phyloP scores from a whole-genome alignment of 2,329 filamentous ascomycete species.

The Pestalotiopsis sp. region DNA sequence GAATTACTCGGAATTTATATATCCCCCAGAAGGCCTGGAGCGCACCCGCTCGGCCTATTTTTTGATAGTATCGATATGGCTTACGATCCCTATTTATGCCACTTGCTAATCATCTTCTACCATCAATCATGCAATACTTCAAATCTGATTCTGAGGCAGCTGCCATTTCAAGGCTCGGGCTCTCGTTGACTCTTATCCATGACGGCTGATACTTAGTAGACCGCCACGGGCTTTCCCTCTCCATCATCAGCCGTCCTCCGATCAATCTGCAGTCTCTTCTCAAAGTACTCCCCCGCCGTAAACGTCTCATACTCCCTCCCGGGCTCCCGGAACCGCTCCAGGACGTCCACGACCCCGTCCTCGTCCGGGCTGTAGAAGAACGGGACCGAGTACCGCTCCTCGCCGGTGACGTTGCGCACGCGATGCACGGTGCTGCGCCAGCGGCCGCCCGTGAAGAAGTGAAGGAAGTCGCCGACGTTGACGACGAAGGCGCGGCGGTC shows the following conservation, averaged over 20 bases:
- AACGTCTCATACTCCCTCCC: slow-evolving; percentile 14
- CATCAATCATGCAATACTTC: background rate
- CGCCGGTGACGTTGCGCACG: slow-evolving; percentile 13
- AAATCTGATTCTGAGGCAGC: too few species aligned
- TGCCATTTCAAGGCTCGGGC: too few species aligned
- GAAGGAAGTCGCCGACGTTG: slow-evolving; percentile 16
- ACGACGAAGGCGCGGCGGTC: slow-evolving; percentile 12
- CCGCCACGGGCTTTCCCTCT: background rate
- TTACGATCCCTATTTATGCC: background rate
- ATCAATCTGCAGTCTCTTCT: slow-evolving; percentile 16
- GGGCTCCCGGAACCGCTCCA: slow-evolving; percentile 8
- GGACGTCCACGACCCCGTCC: slow-evolving; percentile 8
- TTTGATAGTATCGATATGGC: slow-evolving; percentile 1
- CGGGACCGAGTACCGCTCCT: slow-evolving; percentile 16
- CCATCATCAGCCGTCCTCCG: slow-evolving; percentile 13
- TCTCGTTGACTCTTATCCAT: too few species aligned
- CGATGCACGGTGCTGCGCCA: slow-evolving; percentile 15
- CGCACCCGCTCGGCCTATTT: background rate
- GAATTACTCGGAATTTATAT: background rate
- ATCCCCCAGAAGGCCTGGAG: background rate
- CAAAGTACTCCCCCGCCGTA: slow-evolving; percentile 16
- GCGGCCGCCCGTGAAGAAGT: slow-evolving; percentile 10
- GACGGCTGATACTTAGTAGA: background rate
- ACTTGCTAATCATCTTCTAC: background rate
- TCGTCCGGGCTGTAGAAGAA: slow-evolving; percentile 17